Base-by-base conservation (phyloP, 441 rosid species). In the Pelargonium cotyledonis region DNA sequence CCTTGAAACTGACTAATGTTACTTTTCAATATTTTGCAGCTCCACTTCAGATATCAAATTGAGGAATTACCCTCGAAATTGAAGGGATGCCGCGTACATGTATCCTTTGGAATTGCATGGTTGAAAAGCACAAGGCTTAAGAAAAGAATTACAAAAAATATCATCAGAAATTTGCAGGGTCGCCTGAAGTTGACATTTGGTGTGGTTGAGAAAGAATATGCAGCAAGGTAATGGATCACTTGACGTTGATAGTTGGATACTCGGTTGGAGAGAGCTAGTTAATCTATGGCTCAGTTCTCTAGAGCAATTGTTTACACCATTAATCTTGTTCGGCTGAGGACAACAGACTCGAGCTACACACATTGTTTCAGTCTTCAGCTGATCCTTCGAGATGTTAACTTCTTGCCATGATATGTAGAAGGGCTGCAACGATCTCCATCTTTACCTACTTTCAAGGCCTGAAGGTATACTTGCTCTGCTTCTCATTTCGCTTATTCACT, bases 71-170 rank as follows among this genome's bases (percentile, higher is more conserved):
- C 90, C 14, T 73, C 85, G 15, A 87, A 63, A 79, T 74, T 88
- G 58, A 87, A 84, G 76, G 78, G 84, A 53, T 85, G 93, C 60
- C 70, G 70, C 5, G 87, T 87, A 35, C 79, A 85, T 55, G 93
- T 90, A 18, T 85, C 70, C 70, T 76, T 86, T 65, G 99, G 96
- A 67, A 73, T 88, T 21, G 91, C 89, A 41, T 94, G 99, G 99
- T 83, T 88, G 70, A 94, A 89, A 82, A 91, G 96, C 85, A 88
- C 89, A 6, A 77, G 69, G 74, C 87, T 92, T 70, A 89, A 80
- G 78, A 90, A 88, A 85, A 85, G 88, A 72, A 84, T 86, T 64
- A 78, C 96, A 8, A 92, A 87, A 80, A 90, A 92, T 81, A 76
- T 94, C 66, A 62, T 85, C 4, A 79, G 71, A 8, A 86, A 79